Percentiles rank a stretch among this genome's conserved stretches.
phyloP scores from a whole-genome alignment of 2,329 filamentous ascomycete species.

The Cryphonectria naterciae region DNA sequence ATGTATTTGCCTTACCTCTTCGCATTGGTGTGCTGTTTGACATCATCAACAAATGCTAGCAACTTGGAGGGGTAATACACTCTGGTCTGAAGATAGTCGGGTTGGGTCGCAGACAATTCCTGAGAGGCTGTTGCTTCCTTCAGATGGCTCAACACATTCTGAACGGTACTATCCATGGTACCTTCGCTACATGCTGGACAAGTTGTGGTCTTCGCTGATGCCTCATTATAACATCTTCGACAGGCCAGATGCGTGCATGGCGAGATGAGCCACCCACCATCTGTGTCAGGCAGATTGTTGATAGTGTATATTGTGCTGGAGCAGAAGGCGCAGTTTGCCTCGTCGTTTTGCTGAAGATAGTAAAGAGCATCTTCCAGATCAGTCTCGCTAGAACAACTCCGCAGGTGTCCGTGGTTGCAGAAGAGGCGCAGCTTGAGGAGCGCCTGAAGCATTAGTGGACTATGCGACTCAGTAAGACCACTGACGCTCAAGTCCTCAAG shows the following conservation, averaged over 20 bases:
- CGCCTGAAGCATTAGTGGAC: slow-evolving; percentile 2
- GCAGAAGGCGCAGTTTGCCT: background rate
- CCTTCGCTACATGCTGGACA: background rate
- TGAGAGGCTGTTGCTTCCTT: background rate
- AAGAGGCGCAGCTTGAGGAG: slow-evolving; percentile 11
- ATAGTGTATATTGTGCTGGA: background rate
- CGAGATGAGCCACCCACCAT: background rate
- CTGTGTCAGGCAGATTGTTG: background rate
- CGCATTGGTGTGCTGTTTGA: background rate
- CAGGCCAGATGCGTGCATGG: background rate
- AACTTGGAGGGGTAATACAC: slow-evolving; percentile 2
- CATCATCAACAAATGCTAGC: background rate
- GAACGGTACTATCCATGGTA: background rate
- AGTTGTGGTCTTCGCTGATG: background rate
- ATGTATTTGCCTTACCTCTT: slow-evolving; percentile 7
- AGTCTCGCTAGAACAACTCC: background rate
- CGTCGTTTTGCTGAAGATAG: slow-evolving; percentile 7
- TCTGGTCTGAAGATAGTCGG: background rate
- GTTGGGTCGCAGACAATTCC: background rate
- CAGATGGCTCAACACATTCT: background rate
- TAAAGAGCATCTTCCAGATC: slow-evolving; percentile 3
- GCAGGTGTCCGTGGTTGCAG: slow-evolving; percentile 5
- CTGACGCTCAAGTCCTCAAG: background rate
- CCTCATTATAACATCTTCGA: background rate
- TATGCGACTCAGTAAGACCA: background rate